Percentiles rank a stretch among this genome's conserved stretches.
Evolutionary conservation across 805 yeast species (phyloP).

Genomic region (Jamesozyma jinghongensis): DNA sequence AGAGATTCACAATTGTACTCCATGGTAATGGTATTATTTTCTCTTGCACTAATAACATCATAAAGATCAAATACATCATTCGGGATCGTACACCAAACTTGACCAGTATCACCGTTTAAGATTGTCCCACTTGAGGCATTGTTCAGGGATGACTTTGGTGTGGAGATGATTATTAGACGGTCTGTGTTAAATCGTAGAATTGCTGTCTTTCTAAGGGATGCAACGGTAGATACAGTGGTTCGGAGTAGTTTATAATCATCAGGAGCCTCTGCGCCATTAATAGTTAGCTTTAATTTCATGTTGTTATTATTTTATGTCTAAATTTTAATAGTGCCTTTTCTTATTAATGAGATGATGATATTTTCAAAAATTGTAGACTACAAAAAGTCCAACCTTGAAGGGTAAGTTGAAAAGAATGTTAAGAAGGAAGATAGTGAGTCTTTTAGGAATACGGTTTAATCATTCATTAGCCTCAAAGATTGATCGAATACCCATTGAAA

Average conservation of each 20-base stretch:
- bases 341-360: not conserved
- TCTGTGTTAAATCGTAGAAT: slow-evolving; percentile 27
- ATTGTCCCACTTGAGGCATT: slow-evolving; percentile 9
- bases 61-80: slow-evolving; percentile 24
- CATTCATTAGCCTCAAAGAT: slow-evolving; percentile 45
- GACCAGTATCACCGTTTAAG: slow-evolving; percentile 24
- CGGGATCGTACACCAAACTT: slow-evolving; percentile 29
- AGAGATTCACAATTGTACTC: slow-evolving; percentile 28
- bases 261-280: slow-evolving; percentile 24
- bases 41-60: slow-evolving; percentile 22
- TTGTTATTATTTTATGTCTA: too few relatives aligned
- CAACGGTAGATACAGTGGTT: slow-evolving; percentile 26
- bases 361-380: too few relatives aligned
- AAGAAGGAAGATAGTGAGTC: not conserved
- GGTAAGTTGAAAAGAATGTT: not conserved
- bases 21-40: slow-evolving; percentile 23
- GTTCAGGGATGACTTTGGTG: slow-evolving; percentile 17
- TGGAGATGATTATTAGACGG: slow-evolving; percentile 24
- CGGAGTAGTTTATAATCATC: slow-evolving; percentile 27
- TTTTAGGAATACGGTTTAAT: not conserved
- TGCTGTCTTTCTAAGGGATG: slow-evolving; percentile 27
- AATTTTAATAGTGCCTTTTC: too few relatives aligned
- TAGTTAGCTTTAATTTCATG: slow-evolving; percentile 25
- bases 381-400: too few relatives aligned
- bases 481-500: slow-evolving; percentile 67